Evolutionary conservation across 495 filamentous ascomycete species (phyloP).

Genomic region (Penicillium chermesinum): DNA sequence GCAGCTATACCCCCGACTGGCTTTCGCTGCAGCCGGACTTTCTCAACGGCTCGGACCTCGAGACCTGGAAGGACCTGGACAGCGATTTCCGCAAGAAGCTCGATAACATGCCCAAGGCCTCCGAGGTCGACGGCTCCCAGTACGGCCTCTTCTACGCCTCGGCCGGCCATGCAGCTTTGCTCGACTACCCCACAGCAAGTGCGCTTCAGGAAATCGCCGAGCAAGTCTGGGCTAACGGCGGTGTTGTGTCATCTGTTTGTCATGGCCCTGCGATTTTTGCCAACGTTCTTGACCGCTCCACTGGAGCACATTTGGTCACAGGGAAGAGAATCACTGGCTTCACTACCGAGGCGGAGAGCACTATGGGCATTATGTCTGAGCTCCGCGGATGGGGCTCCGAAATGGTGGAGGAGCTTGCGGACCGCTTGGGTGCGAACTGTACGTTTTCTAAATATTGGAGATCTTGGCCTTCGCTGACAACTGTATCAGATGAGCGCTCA

Average conservation of each 20-base stretch:
- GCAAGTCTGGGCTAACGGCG: conserved; percentile 35
- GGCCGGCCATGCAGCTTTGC: conserved; percentile 41
- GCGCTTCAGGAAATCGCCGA: conserved; percentile 35
- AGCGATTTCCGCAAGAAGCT: conserved; percentile 39
- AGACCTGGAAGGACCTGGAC: conserved; percentile 33
- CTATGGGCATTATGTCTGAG: conserved; percentile 31
- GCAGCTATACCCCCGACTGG: conserved; percentile 41
- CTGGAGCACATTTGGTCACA: conserved; percentile 36
- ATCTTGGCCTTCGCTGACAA: conserved; percentile 3
- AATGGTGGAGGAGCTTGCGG: conserved; percentile 33
- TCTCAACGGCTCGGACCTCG: conserved; percentile 31
- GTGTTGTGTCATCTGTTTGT: conserved; percentile 34
- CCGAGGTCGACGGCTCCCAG: conserved; percentile 25
- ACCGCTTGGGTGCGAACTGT: conserved; percentile 34
- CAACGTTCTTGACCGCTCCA: conserved; percentile 30
- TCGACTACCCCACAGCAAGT: conserved; percentile 40
- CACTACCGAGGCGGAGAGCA: conserved; percentile 38
- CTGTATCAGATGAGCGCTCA: conserved; percentile 28
- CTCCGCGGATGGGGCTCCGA: conserved; percentile 31
- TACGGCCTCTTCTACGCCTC: conserved; percentile 43
- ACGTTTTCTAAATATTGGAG: conserved; percentile 13
- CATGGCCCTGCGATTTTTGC: conserved; percentile 44
- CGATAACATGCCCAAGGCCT: conserved; percentile 31
- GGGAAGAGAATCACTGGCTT: conserved; percentile 42
- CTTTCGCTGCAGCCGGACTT: conserved; percentile 39